A percentile compares a stretch with the other conserved stretches of the same genome.
These are phyloP conservation scores for Chlamydomonas eustigma DNA, from an alignment of 139 green algal genomes.

Conservation along the genomic window DNA sequence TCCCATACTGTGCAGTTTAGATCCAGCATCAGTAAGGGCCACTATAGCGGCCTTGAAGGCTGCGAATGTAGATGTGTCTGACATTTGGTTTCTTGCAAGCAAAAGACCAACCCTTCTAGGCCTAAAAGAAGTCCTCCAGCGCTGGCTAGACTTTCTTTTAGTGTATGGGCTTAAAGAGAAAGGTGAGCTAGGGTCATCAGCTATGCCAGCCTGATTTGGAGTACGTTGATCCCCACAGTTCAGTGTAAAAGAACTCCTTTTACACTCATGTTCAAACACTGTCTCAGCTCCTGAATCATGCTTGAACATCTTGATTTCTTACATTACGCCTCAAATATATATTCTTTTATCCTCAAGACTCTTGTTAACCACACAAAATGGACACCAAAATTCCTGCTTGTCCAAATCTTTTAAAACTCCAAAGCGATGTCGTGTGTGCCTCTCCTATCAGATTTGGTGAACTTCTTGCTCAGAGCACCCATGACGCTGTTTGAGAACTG, in stretches of 20 bases:
- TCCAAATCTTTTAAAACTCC: no score
- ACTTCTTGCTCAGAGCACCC: constrained; percentile 31
- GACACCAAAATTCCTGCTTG: no score
- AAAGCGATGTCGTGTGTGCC: no score
- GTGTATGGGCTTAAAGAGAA: constrained; percentile 12
- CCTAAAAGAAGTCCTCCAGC: constrained; percentile 22
- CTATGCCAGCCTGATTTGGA: neutral
- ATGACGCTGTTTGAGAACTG: neutral
- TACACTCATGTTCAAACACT: no score
- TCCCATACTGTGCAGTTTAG: neutral
- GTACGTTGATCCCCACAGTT: neutral
- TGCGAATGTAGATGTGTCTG: constrained; percentile 16
- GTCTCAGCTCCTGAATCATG: no score
- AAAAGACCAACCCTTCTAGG: constrained; percentile 24
- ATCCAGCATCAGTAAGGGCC: neutral
- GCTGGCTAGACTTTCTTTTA: constrained; percentile 40
- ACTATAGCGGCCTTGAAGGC: neutral
- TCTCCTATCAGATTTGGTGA: constrained; percentile 23
- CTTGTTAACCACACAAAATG: no score
- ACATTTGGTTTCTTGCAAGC: constrained; percentile 37
- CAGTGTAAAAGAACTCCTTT: no score
- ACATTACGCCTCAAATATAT: no score
- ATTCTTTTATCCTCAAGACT: no score
- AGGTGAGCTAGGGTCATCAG: neutral
- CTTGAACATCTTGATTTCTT: no score